Percentiles rank a stretch among this genome's conserved stretches.
phyloP scores from a whole-genome alignment of 2,329 filamentous ascomycete species.

The Ophiostoma himal-ulmi region DNA sequence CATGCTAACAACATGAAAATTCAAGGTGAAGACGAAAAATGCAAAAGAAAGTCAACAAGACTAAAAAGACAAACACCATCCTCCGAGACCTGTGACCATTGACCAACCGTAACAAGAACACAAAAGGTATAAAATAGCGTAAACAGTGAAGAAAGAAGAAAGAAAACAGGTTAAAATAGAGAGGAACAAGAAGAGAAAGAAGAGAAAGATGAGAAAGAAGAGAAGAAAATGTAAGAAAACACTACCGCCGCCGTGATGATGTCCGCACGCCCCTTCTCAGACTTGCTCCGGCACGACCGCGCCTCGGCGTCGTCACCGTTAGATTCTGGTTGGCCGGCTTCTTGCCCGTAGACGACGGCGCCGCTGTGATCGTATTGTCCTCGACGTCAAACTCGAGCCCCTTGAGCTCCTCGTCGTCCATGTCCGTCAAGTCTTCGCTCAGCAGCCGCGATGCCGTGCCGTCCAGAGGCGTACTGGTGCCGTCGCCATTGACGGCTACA shows the following conservation, averaged over 20 bases:
- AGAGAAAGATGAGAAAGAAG: background rate
- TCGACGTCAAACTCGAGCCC: slow-evolving; percentile 56
- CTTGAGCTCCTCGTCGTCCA: slow-evolving; percentile 84
- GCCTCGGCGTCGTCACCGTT: slow-evolving; percentile 17
- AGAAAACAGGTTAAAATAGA: background rate
- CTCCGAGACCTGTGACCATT: background rate
- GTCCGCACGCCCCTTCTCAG: slow-evolving; percentile 33
- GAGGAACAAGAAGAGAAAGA: background rate
- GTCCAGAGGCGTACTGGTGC: background rate
- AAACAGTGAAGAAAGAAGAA: background rate
- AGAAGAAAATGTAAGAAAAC: slow-evolving; percentile 4
- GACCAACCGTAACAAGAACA: background rate
- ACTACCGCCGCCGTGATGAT: slow-evolving; percentile 32
- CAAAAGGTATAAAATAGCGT: slow-evolving; percentile 6
- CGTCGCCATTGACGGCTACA: background rate
- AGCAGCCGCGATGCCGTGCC: slow-evolving; percentile 42
- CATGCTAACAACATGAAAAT: background rate
- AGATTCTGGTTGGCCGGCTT: slow-evolving; percentile 5
- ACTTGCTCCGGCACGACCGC: slow-evolving; percentile 17
- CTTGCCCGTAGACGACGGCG: background rate
- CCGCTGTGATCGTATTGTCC: slow-evolving; percentile 41
- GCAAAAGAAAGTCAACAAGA: background rate
- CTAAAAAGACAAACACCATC: background rate
- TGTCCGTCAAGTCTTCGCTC: slow-evolving; percentile 83
- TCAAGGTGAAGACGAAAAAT: background rate